Base-by-base conservation (phyloP, 768 basidiomycete genomes). In the Flagelloscypha sp. region DNA sequence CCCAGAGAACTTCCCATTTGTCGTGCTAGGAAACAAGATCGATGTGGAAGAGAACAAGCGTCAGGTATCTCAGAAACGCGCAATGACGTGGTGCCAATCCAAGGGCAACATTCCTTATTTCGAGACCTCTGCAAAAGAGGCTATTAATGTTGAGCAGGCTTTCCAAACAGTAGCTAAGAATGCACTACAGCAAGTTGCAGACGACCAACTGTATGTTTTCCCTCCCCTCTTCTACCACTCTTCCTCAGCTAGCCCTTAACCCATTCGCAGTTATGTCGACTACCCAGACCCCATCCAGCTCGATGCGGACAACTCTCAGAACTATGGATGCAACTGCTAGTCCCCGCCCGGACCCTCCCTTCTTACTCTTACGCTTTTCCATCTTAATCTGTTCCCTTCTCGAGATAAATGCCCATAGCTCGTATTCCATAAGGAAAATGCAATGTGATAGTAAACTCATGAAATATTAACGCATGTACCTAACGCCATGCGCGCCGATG, bases 131-230 rank as follows among this genome's bases (percentile, higher is more conserved):
- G 95, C 95, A 25, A 99, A 99, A 64, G 95, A 99, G 62, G 94
- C 95, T 8, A 97, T 98, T 71, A 99, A 99, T 52, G 95, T 99
- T 36, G 95, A 99, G 58, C 94, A 98, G 58, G 95, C 94, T 3
- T 99, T 99, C 79, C 93, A 95, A 61, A 95, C 93, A 2, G 93
- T 98, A 37, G 94, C 94, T n/a, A 94, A 94, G 85, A 98, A 95
- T 57, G 95, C 95, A 8, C 63, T 99, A 46, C 88, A 90, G 56
- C 94, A 98, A 63, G 95, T 98, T 57, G 81, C 86, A 32, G 95
- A 98, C 55, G 88, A 90, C 43, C 90, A 94, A 55, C 59, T 95
- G 92, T 95, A 47, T 53, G 84, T 61, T 7, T 48, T 17, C 43
- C 6, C 27, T 35, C 43, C 27, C 27, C 2, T 16, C 13, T 36